Base-by-base conservation (phyloP, 2,329 filamentous ascomycete genomes). In the Fusarium verticillioides region DNA sequence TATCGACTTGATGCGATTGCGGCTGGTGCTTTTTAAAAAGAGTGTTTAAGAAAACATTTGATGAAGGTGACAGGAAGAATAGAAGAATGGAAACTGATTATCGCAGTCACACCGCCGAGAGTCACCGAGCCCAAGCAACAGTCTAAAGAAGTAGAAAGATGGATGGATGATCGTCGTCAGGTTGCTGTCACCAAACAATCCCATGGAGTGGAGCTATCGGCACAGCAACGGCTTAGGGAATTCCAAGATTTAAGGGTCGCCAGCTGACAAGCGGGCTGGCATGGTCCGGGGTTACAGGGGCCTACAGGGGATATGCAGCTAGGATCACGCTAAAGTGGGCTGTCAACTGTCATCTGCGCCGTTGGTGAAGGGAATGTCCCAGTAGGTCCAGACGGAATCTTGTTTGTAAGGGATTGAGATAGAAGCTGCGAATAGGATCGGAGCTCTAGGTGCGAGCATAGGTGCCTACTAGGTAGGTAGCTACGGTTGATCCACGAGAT, bases 231-330 rank as follows among this genome's bases (percentile, higher is more conserved):
- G 44, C n/a, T 21, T 16, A 56, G 60, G 53, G 30, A 54, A 68
- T 69, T 68, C 63, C 65, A 68, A 50, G 56, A 58, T 53, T 52
- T 60, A 47, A 69, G 56, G 47, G 64, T 68, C 66, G 67, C 66
- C 49, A 66, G 63, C 60, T 43, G 63, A 66, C 49, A 57, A 47
- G 49, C 19, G 56, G 56, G 56, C 34, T 54, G 56, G 42, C 43
- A 49, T 58, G 60, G 42, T 54, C 66, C 40, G 64, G 64, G 64
- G 64, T 50, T 69, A 52, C 56, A 68, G 64, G 44, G 64, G 32
- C 30, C 32, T 64, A 49, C 49, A 66, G 62, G 54, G 66, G 57
- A 36, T 30, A 39, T 68, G 65, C 63, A 30, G 40, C 54, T 62
- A 62, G 47, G 44, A 68, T 60, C 39, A 19, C 42, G 63, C 65